Percentiles rank a stretch among this genome's conserved stretches.
These are phyloP conservation scores for Leucoagaricus sp. DNA, from an alignment of 1,284 basidiomycete genomes.

Conservation along the genomic window DNA sequence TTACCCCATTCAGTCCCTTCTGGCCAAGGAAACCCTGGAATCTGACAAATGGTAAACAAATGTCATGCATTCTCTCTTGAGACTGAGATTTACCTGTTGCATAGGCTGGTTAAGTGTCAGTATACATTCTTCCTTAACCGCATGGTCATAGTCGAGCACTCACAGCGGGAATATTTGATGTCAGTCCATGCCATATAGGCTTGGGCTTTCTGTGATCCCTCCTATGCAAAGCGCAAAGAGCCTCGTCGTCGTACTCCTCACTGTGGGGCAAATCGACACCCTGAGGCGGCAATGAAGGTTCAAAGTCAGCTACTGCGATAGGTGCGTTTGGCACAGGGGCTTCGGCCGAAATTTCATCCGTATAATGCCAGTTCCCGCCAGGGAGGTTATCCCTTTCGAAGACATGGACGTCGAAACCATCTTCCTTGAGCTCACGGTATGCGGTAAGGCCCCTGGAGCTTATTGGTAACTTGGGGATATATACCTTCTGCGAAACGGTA, in stretches of 20 bases:
- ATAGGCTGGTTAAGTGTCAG: constrained; percentile 20
- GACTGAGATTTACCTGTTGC: constrained; percentile 14
- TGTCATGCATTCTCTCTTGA: neutral
- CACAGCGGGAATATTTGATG: constrained; percentile 45
- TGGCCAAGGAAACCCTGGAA: constrained; percentile 39
- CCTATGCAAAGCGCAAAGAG: constrained; percentile 21
- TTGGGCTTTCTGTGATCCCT: constrained; percentile 39
- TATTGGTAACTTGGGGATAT: neutral
- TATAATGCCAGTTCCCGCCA: constrained; percentile 51
- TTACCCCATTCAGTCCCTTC: constrained; percentile 34
- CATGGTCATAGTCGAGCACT: too few relatives aligned
- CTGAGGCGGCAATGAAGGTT: constrained; percentile 37
- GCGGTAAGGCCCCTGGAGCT: constrained; percentile 34
- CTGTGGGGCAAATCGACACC: constrained; percentile 32
- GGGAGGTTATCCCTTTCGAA: constrained; percentile 46
- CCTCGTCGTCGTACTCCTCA: constrained; percentile 31
- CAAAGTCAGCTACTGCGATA: constrained; percentile 40
- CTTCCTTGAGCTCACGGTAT: constrained; percentile 35
- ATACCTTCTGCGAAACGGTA: neutral
- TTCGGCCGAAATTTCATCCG: constrained; percentile 36
- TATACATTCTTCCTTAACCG: too few relatives aligned
- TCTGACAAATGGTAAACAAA: constrained; percentile 15
- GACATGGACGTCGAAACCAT: constrained; percentile 40
- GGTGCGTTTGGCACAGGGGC: constrained; percentile 43
- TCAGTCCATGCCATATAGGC: constrained; percentile 43